A percentile compares a stretch with the other conserved stretches of the same genome.
These are phyloP conservation scores for Protomyces gravidus DNA, from an alignment of 1,139 yeast species.

Conservation along the genomic window DNA sequence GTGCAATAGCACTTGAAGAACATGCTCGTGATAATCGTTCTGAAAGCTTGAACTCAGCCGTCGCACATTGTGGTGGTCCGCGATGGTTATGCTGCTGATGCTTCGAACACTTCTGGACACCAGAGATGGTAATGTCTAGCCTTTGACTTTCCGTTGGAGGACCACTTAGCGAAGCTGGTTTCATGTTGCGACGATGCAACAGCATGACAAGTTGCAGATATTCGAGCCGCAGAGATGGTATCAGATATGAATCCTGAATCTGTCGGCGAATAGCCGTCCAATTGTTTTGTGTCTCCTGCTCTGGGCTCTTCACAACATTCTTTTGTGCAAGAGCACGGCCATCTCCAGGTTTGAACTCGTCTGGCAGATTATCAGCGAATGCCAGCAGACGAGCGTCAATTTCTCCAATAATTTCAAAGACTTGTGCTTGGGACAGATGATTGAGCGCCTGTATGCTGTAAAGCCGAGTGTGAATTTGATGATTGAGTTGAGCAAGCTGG, in stretches of 20 bases:
- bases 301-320: neutral
- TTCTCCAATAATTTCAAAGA: conserved; percentile 31
- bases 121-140: neutral
- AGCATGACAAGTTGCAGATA: conserved; percentile 9
- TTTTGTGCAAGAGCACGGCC: neutral
- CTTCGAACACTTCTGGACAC: too few species aligned
- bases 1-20: conserved; percentile 10
- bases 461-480: conserved; percentile 37
- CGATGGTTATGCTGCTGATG: neutral
- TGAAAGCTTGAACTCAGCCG: neutral
- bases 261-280: neutral
- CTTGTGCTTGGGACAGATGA: conserved; percentile 25
- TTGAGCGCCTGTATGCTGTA: conserved; percentile 38
- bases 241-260: neutral
- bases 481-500: conserved; percentile 29
- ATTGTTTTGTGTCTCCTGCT: neutral
- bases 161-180: neutral
- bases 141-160: neutral
- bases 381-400: conserved; percentile 30
- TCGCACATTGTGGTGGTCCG: neutral
- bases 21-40: conserved; percentile 1
- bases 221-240: conserved; percentile 2
- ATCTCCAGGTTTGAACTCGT: conserved; percentile 2
- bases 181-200: conserved; percentile 14
- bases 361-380: conserved; percentile 27